These are phyloP conservation scores for Arxiozyma slooffiae DNA, from an alignment of 1,139 yeast species.

Conservation along the genomic window DNA sequence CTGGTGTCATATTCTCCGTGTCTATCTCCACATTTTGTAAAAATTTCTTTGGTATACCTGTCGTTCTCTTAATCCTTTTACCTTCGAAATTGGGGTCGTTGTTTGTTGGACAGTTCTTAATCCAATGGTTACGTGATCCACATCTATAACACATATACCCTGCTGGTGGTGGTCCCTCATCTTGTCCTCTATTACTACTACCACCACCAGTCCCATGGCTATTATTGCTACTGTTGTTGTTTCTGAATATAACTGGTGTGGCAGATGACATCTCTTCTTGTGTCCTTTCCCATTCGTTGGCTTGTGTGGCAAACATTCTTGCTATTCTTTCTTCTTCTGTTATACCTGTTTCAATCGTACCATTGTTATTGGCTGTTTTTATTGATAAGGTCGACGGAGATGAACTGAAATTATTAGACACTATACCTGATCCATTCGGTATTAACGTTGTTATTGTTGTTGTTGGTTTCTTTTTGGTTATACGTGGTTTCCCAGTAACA, in stretches of 20 bases:
- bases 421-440: constrained; percentile 9
- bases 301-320: constrained; percentile 86
- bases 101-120: constrained; percentile 89
- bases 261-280: constrained; percentile 83
- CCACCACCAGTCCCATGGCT: no score
- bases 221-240: constrained; percentile 15
- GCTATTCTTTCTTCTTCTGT: constrained; percentile 83
- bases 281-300: constrained; percentile 88
- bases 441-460: not conserved
- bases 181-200: constrained; percentile 12
- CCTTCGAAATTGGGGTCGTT: constrained; percentile 92
- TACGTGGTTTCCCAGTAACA: constrained; percentile 74
- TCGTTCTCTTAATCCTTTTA: constrained; percentile 78
- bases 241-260: constrained; percentile 49
- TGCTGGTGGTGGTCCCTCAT: constrained; percentile 66
- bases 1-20: constrained; percentile 47
- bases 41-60: constrained; percentile 94
- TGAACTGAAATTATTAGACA: constrained; percentile 9
- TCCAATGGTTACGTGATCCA: constrained; percentile 96
- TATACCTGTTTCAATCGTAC: constrained; percentile 5
- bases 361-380: not conserved
- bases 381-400: not conserved
- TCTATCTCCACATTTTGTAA: constrained; percentile 64
- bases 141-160: constrained; percentile 94
- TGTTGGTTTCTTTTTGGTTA: constrained; percentile 29